Evolutionary conservation across 2,329 filamentous ascomycete genomes (phyloP).

Genomic region (Davidsoniella australis): DNA sequence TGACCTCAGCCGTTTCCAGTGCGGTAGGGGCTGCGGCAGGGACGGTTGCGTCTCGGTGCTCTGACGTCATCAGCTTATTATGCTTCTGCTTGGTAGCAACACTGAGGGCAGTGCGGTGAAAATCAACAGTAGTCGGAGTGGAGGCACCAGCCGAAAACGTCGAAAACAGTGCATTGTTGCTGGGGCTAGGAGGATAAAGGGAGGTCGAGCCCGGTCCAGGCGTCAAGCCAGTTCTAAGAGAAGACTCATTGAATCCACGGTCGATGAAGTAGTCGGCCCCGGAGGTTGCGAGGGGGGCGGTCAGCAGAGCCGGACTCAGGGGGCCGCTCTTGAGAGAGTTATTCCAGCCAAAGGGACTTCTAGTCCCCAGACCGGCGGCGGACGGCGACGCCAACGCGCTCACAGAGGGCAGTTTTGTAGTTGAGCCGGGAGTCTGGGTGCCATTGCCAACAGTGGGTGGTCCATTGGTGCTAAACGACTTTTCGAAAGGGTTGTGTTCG

Average conservation of each 20-base stretch:
- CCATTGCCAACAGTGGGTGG: constrained; percentile 24
- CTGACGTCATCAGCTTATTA: constrained; percentile 18
- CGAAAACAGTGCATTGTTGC: constrained; percentile 57
- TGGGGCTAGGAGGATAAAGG: constrained; percentile 90
- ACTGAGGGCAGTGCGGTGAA: constrained; percentile 80
- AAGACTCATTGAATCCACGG: constrained; percentile 90
- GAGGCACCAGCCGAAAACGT: constrained; percentile 64
- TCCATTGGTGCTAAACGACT: constrained; percentile 58
- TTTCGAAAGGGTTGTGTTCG: constrained; percentile 94
- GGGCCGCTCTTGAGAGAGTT: constrained; percentile 83
- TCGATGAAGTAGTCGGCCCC: constrained; percentile 77
- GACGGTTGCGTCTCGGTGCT: constrained; percentile 5
- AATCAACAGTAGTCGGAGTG: constrained; percentile 82
- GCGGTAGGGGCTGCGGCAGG: constrained; percentile 18
- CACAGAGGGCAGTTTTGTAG: constrained; percentile 70
- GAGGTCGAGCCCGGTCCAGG: constrained; percentile 65
- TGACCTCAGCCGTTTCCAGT: constrained; percentile 37
- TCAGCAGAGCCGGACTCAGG: constrained; percentile 91
- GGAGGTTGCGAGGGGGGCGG: constrained; percentile 74
- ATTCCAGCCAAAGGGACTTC: constrained; percentile 13
- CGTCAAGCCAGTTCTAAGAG: constrained; percentile 74
- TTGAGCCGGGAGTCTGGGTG: constrained; percentile 56
- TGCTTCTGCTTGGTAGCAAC: constrained; percentile 48
- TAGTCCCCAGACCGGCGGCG: constrained; percentile 30
- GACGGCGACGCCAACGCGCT: constrained; percentile 83